Base-by-base conservation (phyloP, 176 grass and related monocot genomes). In the Ampelocalamus luodianensis region DNA sequence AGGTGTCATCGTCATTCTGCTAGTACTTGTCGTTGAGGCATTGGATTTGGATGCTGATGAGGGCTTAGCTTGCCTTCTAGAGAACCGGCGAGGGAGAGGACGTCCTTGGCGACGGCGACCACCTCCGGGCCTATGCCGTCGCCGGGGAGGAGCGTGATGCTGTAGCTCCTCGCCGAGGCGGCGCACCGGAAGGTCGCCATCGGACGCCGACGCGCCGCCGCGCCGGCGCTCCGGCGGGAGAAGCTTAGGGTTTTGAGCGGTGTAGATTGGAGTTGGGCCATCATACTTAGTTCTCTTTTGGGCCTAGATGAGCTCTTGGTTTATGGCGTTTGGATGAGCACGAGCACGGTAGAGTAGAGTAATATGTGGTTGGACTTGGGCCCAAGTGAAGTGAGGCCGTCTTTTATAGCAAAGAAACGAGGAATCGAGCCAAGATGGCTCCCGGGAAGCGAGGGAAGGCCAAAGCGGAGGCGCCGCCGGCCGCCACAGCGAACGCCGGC, bases 41-140 rank as follows among this genome's bases (percentile, higher is more conserved):
- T 37, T 34, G 37, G 4, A 29, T 3, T 37, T 34, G 37, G 4
- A 29, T 3, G 40, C 14, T 34, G 32, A 34, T 17, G 4, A 65
- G 24, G 3, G 6, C 36, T 36, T 6, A 24, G 26, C 54, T 50
- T 85, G 49, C 95, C 95, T 98, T 95, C 87, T 15, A 89, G 83
- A 29, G 95, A 82, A 36, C 93, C 93, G 8, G 77, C 89, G 71
- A 87, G 82, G 90, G 93, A 90, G 38, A 98, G 89, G 9, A 93
- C 91, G 65, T 95, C 93, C 86, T 95, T 93, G 32, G 32, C 32
- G 32, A 34, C 32, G 13, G 96, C 90, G 50, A 98, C 93, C 84
- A 98, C 96, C 88, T 98, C 96, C 0, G 96, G 96, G 49, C 96
- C 96, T 58, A 98, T 98, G 60, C 96, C 96, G 17, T 98, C 96